A percentile compares a stretch with the other conserved stretches of the same genome.
Evolutionary conservation across 495 filamentous ascomycete species (phyloP).

Genomic region (Neurospora sp.): DNA sequence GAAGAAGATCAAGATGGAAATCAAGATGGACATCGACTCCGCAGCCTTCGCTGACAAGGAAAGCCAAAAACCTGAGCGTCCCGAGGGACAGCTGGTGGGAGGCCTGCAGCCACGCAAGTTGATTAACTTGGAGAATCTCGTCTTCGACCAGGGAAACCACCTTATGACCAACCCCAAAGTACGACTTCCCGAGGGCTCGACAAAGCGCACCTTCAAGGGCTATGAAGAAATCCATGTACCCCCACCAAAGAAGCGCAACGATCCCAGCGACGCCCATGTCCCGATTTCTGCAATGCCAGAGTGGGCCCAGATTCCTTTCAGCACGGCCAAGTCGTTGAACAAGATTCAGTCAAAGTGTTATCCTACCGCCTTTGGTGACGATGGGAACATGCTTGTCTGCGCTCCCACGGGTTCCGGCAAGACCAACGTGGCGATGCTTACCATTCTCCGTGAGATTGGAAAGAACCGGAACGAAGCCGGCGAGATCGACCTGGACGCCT

Average conservation of each 20-base stretch:
- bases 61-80: constrained; percentile 29
- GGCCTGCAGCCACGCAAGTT: constrained; percentile 79
- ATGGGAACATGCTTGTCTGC: constrained; percentile 96
- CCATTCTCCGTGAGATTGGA: constrained; percentile 91
- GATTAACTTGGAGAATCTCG: constrained; percentile 89
- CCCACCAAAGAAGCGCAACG: constrained; percentile 70
- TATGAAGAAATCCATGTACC: constrained; percentile 98
- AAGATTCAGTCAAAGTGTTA: constrained; percentile 91
- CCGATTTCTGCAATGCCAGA: constrained; percentile 81
- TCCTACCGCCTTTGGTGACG: constrained; percentile 82
- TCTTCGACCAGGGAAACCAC: constrained; percentile 97
- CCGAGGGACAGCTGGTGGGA: constrained; percentile 61
- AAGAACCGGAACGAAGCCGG: constrained; percentile 86
- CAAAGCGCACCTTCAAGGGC: constrained; percentile 89
- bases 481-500: constrained; percentile 86
- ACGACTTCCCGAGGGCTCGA: constrained; percentile 88
- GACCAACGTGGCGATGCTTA: constrained; percentile 97
- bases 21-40: constrained; percentile 94
- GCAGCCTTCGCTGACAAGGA: constrained; percentile 40
- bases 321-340: constrained; percentile 67
- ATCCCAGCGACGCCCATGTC: constrained; percentile 69
- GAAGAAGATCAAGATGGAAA: constrained; percentile 60
- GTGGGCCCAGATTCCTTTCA: constrained; percentile 83
- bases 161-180: constrained; percentile 97
- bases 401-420: constrained; percentile 96